phyloP scores from a whole-genome alignment of 345 rosid genomes.

The Bruguiera parviflora region DNA sequence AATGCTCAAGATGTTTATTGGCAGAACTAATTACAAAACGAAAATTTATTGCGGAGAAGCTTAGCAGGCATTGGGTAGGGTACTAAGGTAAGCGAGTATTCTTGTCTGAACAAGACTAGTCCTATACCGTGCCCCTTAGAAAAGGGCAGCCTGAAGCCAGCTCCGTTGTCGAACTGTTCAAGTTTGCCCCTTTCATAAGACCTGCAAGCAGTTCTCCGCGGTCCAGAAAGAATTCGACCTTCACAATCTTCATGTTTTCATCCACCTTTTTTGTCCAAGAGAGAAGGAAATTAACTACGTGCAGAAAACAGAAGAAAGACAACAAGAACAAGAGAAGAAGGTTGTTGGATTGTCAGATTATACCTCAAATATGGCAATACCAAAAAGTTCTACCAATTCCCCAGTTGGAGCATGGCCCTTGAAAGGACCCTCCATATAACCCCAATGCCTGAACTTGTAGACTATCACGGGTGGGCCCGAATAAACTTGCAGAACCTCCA shows the following conservation, averaged over 20 bases:
- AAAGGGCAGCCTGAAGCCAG: constrained; percentile 44
- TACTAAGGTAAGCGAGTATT: too few relatives aligned
- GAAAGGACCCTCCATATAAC: constrained; percentile 69
- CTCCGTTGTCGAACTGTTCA: constrained; percentile 10
- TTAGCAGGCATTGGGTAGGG: not conserved
- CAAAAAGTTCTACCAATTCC: constrained; percentile 39
- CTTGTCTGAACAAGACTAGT: not conserved
- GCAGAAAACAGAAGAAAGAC: not conserved
- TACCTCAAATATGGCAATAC: constrained; percentile 41
- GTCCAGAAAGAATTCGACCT: constrained; percentile 51
- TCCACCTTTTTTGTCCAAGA: constrained; percentile 30
- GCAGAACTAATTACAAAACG: too few relatives aligned
- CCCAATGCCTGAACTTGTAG: constrained; percentile 81
- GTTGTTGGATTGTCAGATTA: not conserved
- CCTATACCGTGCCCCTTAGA: constrained; percentile 36
- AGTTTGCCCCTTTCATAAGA: constrained; percentile 39
- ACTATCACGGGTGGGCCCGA: constrained; percentile 51
- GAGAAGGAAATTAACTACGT: not conserved
- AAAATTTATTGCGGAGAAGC: too few relatives aligned
- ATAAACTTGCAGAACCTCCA: constrained; percentile 55
- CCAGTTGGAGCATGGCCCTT: constrained; percentile 58
- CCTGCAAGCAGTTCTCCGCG: constrained; percentile 58
- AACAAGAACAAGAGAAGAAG: not conserved
- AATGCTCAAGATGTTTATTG: too few relatives aligned
- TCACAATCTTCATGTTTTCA: constrained; percentile 45